Percentiles rank a stretch among this genome's conserved stretches.
Conservation (phyloP, 2,329 filamentous ascomycete species). For the Nemania bipapillata region DNA sequence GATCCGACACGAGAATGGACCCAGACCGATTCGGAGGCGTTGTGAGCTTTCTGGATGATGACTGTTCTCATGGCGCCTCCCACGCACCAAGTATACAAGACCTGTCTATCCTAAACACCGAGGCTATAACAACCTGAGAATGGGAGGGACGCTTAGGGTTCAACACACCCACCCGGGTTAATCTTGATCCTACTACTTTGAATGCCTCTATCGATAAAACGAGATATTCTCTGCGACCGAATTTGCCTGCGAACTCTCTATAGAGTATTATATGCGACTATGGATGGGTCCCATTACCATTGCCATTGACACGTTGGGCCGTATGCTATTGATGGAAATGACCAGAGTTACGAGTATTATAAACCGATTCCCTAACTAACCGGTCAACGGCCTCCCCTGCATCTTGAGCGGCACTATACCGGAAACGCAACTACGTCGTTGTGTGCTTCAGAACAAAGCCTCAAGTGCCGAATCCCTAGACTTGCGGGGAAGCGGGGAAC, state of each 20-base stretch:
- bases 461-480: slow-evolving; percentile 28
- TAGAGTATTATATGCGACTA: neutral
- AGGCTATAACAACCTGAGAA: too few species aligned
- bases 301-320: too few species aligned
- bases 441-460: slow-evolving; percentile 1
- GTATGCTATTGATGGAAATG: too few species aligned
- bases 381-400: neutral
- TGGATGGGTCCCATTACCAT: too few species aligned
- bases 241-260: neutral
- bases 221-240: neutral
- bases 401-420: slow-evolving; percentile 3
- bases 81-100: neutral
- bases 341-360: neutral
- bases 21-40: neutral
- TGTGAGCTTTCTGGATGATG: neutral
- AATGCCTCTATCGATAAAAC: neutral
- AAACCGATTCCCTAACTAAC: neutral
- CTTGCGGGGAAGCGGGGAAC: slow-evolving; percentile 35
- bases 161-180: neutral
- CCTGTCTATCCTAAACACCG: neutral
- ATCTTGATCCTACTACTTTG: neutral
- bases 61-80: neutral
- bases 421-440: neutral
- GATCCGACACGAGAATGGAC: neutral
- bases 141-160: too few species aligned